Base-by-base conservation (phyloP, 371 early-diverging fungal genomes). In the Gilbertella persicaria region DNA sequence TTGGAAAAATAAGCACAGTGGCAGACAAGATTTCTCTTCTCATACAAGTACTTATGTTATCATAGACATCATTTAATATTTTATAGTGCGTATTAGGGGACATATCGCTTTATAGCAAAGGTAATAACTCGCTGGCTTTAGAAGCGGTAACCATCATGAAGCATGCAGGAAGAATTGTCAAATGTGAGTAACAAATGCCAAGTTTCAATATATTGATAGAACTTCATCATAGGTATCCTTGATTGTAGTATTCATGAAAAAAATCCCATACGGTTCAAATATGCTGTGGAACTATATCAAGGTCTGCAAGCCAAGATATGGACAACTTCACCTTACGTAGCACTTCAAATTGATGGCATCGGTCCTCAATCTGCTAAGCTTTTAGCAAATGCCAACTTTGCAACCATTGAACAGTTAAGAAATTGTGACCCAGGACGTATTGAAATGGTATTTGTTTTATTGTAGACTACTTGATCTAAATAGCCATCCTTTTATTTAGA, bases 221-320 rank as follows among this genome's bases (percentile, higher is more conserved):
- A 17, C 13, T 9, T 33, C 4, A 26, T 29, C 17, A 4, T 30
- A 60, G 76, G 80, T 40, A 42, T 80, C 4, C 71, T 77, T 12
- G 78, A 77, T 30, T 75, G 74, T 25, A 48, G 61, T 21, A 49
- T 64, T 0, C 40, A 71, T 13, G 61, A 65, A 19, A 30, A 40
- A 33, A 60, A 66, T 40, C 47, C 69, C 0, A 43, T 40, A 14
- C 58, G 55, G 8, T 38, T 80, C 16, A 67, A 62, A 16, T 60
- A 62, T 46, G 47, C 78, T 1, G 9, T 77, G 0, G 62, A 73
- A 5, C 21, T 80, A 12, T 69, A 69, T 35, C 71, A 67, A 35
- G 62, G 75, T 26, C 21, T 80, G 4, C 60, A 68, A 33, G 71
- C 76, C 3, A 75, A 62, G 39, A 47, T 69, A 21, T 80, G 80